Evolutionary conservation across 805 yeast genomes (phyloP), one percentile per base, ranked within the genome.

Genomic region (Candida nitratophila): DNA sequence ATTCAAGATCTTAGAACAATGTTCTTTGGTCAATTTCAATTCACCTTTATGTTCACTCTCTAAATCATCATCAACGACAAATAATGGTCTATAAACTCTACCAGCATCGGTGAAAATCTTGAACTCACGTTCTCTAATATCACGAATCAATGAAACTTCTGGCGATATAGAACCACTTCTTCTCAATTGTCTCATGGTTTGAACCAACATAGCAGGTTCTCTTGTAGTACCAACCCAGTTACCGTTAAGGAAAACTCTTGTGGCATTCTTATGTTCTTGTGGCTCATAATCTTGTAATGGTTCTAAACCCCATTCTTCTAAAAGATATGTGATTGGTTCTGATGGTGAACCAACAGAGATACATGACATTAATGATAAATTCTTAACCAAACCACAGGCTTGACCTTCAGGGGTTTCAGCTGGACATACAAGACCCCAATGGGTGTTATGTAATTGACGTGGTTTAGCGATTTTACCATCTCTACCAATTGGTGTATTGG

Each of bases 361-460:
- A 73, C 97, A 89, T 1, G 98, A 81, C 98, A 93, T 90, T 53
- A 93, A 71, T 1, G 98, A 90, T 63, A 93, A 73, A 67, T 93
- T 93, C 73, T 93, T 93, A 44, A 93, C 99, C 66, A 93, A 75
- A 61, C 99, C 99, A 85, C 99, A 93, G 31, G 99, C 99, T 71
- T 93, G 99, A 61, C 99, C 99, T 73, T 93, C 99, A 3, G 99
- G 99, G 16, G 99, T 93, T 68, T 93, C 99, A 21, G 99, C 99
- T 42, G 99, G 99, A 70, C 99, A 93, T 38, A 93, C 98, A 57
- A 93, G 77, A 60, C 99, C 99, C 99, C 99, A 93, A 70, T 93
- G 99, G 27, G 99, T 93, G 66, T 93, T 93, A 71, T 93, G 99
- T 60, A 93, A 76, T 71, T 93, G 99, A 73, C 99, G 90, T 39